Base-by-base conservation (phyloP, 2,329 filamentous ascomycete genomes). In the Hyphodiscus sp. region DNA sequence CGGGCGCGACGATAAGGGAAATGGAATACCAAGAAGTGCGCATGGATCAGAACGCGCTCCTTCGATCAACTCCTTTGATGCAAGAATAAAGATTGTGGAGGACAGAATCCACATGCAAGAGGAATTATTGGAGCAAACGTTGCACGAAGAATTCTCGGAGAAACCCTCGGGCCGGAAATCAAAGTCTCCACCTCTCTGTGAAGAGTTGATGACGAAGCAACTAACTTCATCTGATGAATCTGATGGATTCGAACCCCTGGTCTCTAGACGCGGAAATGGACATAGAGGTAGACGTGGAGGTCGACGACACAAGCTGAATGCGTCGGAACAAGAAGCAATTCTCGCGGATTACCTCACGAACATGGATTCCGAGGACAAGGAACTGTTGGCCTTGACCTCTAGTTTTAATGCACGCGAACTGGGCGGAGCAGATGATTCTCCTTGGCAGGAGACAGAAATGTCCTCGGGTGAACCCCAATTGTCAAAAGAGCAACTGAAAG, bases 371-470 rank as follows among this genome's bases (percentile, higher is more conserved):
- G 60, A 68, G 33, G 59, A 64, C 13, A 6, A 13, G 6, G 46
- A 49, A 8, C 45, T 20, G 44, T 15, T 47, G 20, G 20, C 33
- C 6, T n/a, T 4, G 16, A 19, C 20, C 16, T 23, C 41, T 23
- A 45, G 49, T 30, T 64, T 65, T 47, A 54, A 57, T 20, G 49
- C 54, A 9, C 70, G 72, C 52, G 73, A 77, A 44, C 63, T 78
- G 2, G 76, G 76, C 20, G 75, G 72, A 38, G 68, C 68, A 15
- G 70, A 76, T 56, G 69, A 70, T 38, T 72, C 76, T 45, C 64
- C 70, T 29, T 67, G 67, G 60, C 60, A 64, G 33, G 63, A 64
- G 15, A 61, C 60, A 3, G 63, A 62, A 43, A 49, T 45, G 41
- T 62, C 60, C 43, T 60, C 59, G 41, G 58, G 49, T 26, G 60